Conservation (phyloP, 1,139 yeast genomes). For the Taiozyma sp. region DNA sequence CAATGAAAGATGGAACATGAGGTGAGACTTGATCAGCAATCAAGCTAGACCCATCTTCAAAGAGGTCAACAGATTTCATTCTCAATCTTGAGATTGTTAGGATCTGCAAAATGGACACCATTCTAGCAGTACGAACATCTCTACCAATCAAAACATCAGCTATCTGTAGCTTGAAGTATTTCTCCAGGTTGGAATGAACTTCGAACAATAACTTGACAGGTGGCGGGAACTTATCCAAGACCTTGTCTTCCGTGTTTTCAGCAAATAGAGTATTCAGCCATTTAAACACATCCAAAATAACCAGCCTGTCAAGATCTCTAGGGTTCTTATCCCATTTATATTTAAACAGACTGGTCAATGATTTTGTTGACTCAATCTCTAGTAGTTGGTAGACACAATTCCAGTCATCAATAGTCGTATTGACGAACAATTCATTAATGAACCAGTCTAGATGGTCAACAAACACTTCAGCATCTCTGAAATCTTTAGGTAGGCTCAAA, state of each 20-base stretch:
- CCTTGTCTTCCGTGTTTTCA: slow-evolving; percentile 34
- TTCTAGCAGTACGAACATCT: slow-evolving; percentile 63
- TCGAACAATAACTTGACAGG: slow-evolving; percentile 65
- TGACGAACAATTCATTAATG: slow-evolving; percentile 53
- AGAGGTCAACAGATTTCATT: slow-evolving; percentile 61
- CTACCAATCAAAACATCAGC: slow-evolving; percentile 51
- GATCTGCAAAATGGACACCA: slow-evolving; percentile 66
- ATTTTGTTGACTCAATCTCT: slow-evolving; percentile 57
- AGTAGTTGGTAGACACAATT: slow-evolving; percentile 66
- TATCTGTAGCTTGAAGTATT: slow-evolving; percentile 62
- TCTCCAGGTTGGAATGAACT: slow-evolving; percentile 63
- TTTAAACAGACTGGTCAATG: slow-evolving; percentile 53
- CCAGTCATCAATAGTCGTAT: slow-evolving; percentile 76
- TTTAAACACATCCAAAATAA: slow-evolving; percentile 63
- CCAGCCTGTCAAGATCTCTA: slow-evolving; percentile 51
- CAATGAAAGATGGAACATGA: slow-evolving; percentile 81
- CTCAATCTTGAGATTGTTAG: slow-evolving; percentile 63
- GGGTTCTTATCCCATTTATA: slow-evolving; percentile 39
- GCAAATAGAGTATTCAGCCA: slow-evolving; percentile 59
- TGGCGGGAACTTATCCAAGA: slow-evolving; percentile 60
- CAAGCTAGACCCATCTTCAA: slow-evolving; percentile 29
- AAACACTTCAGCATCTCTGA: slow-evolving; percentile 46
- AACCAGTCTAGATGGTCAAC: slow-evolving; percentile 62
- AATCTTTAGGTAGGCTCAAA: slow-evolving; percentile 19
- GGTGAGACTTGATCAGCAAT: slow-evolving; percentile 34